phyloP scores from a whole-genome alignment of 2,329 filamentous ascomycete genomes.

The Diaporthe longicolla region DNA sequence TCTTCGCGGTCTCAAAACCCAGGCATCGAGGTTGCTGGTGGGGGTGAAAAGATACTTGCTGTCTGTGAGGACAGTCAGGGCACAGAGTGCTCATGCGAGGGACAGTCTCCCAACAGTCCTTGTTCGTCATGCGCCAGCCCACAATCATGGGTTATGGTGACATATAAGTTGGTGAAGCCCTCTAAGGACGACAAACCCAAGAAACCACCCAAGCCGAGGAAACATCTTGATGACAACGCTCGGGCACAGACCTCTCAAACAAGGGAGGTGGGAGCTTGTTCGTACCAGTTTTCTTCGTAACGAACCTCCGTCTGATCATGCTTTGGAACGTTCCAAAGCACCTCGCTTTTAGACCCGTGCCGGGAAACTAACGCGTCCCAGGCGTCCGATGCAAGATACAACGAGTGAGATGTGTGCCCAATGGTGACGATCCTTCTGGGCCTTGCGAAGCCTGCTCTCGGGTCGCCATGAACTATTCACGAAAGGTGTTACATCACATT shows the following conservation, averaged over 20 bases:
- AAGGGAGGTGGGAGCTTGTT: conserved; percentile 56
- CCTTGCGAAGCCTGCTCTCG: conserved; percentile 58
- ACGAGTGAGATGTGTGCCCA: conserved; percentile 52
- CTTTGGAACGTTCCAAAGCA: too few species aligned
- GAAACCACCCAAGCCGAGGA: conserved; percentile 3
- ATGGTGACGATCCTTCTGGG: conserved; percentile 50
- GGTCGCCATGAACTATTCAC: conserved; percentile 55
- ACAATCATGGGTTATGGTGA: conserved; percentile 7
- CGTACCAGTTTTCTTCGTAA: conserved; percentile 42
- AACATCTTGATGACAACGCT: conserved; percentile 46
- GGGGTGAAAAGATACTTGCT: neutral
- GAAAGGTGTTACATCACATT: conserved; percentile 62
- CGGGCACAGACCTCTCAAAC: conserved; percentile 54
- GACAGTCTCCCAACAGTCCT: neutral
- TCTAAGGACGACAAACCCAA: neutral
- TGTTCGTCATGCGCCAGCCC: neutral
- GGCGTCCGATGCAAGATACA: neutral
- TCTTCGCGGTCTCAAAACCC: neutral
- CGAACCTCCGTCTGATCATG: too few species aligned
- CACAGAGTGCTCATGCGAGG: neutral
- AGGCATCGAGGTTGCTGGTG: neutral
- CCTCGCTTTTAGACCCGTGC: too few species aligned
- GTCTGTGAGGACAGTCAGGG: conserved; percentile 10
- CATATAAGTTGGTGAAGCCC: neutral
- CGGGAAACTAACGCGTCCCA: too few species aligned